Percentiles rank a stretch among this genome's conserved stretches.
Conservation (phyloP, 176 grass and related monocot species). For the Avena sativa region DNA sequence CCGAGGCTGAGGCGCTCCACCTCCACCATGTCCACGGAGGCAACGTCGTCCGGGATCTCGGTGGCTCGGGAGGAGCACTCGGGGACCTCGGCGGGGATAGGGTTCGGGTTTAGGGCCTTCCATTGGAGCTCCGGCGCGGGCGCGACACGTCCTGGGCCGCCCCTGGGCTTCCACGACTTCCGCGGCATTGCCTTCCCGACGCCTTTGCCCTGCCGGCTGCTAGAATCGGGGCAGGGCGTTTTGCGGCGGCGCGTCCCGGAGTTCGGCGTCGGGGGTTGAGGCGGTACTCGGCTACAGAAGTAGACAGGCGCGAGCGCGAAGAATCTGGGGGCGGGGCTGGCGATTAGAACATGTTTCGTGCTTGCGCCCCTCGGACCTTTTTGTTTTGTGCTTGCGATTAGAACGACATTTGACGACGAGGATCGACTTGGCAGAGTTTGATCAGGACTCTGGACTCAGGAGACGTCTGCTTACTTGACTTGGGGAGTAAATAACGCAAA, state of each 20-base stretch:
- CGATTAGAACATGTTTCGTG: constrained; percentile 3
- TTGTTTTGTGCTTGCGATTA: background rate
- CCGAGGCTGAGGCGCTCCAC: constrained; percentile 15
- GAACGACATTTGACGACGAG: too few species aligned
- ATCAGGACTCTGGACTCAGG: background rate
- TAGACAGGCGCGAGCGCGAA: background rate
- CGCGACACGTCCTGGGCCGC: background rate
- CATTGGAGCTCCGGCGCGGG: background rate
- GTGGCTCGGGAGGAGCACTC: background rate
- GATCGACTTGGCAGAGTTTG: background rate
- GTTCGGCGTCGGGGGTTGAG: background rate
- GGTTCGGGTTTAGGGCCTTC: constrained; percentile 44
- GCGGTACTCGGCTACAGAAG: background rate
- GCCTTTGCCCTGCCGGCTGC: background rate
- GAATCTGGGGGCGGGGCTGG: background rate
- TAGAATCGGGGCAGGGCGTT: background rate
- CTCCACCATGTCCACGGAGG: background rate
- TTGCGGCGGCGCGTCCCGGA: background rate
- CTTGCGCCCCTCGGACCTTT: too few species aligned
- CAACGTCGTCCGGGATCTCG: constrained; percentile 14
- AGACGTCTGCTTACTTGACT: too few species aligned
- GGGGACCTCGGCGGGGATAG: background rate
- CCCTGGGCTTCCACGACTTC: constrained; percentile 35
- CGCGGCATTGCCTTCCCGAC: constrained; percentile 40
- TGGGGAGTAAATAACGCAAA: too few species aligned